Conservation (phyloP, 139 green algal genomes). For the Desmodesmus armatus region DNA sequence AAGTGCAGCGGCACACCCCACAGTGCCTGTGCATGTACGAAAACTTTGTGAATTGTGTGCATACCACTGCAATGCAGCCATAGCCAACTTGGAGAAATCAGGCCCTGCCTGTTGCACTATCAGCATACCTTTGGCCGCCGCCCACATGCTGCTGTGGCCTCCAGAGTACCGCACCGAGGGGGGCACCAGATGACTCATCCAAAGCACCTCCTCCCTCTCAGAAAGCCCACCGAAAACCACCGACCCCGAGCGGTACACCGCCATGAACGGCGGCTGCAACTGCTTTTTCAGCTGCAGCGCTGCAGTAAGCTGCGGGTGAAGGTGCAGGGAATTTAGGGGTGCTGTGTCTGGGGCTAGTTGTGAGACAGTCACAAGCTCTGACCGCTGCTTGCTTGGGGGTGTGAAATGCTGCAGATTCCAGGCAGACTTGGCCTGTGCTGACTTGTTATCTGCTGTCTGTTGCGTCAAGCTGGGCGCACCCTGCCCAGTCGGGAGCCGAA, state of each 20-base stretch:
- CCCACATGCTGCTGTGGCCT: constrained; percentile 19
- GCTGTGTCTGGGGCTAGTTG: no score
- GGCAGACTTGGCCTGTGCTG: no score
- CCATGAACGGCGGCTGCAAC: not conserved
- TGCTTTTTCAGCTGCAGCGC: not conserved
- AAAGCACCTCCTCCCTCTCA: not conserved
- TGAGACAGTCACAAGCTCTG: no score
- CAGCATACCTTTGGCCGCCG: no score
- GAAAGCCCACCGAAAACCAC: constrained; percentile 6
- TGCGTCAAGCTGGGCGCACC: no score
- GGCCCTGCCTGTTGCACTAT: not conserved
- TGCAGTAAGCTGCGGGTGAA: no score
- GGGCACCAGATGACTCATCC: constrained; percentile 7
- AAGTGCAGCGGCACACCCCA: no score
- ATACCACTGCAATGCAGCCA: not conserved
- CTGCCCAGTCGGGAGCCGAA: no score
- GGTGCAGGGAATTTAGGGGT: no score
- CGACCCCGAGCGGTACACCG: constrained; percentile 29
- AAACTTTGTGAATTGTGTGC: not conserved
- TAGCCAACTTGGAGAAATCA: not conserved
- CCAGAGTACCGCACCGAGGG: constrained; percentile 16
- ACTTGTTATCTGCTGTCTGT: not conserved
- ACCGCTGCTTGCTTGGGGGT: no score
- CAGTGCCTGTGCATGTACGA: not conserved
- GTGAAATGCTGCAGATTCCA: no score